Evolutionary conservation across 306 rosid genomes (phyloP).

Genomic region (Luffa acutangula): DNA sequence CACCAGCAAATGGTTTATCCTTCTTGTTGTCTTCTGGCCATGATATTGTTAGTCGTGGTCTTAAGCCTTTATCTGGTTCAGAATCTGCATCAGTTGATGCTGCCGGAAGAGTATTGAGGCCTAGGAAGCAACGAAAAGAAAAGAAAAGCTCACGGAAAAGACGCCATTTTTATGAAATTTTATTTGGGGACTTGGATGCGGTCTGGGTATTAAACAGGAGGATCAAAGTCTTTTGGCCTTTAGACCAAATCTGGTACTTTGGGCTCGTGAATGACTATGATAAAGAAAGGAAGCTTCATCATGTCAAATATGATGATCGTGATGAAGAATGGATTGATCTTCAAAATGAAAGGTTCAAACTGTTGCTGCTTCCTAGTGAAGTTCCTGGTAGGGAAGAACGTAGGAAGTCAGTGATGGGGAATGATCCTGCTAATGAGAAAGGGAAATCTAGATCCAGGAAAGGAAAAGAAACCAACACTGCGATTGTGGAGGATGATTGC

Average conservation of each 20-base stretch:
- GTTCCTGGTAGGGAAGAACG: slow-evolving; percentile 50
- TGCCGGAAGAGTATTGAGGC: slow-evolving; percentile 66
- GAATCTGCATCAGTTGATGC: slow-evolving; percentile 65
- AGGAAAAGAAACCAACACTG: slow-evolving; percentile 33
- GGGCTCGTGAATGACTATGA: slow-evolving; percentile 70
- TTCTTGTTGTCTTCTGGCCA: slow-evolving; percentile 36
- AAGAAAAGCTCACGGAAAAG: slow-evolving; percentile 57
- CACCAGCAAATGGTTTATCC: slow-evolving; percentile 42
- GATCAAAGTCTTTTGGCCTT: slow-evolving; percentile 91
- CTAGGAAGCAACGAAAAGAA: slow-evolving; percentile 55
- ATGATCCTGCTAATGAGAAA: slow-evolving; percentile 29
- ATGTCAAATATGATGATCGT: slow-evolving; percentile 87
- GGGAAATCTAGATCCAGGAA: slow-evolving; percentile 33
- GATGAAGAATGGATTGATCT: slow-evolving; percentile 96
- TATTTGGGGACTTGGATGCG: slow-evolving; percentile 49
- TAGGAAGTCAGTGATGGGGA: slow-evolving; percentile 23
- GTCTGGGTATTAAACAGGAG: slow-evolving; percentile 60
- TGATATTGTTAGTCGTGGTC: slow-evolving; percentile 33
- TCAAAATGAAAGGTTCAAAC: slow-evolving; percentile 83
- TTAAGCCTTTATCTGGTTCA: slow-evolving; percentile 43
- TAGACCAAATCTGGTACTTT: slow-evolving; percentile 91
- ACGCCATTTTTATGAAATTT: slow-evolving; percentile 86
- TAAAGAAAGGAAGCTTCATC: slow-evolving; percentile 51
- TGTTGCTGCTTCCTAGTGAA: slow-evolving; percentile 78
- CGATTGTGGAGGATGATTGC: slow-evolving; percentile 34